A percentile compares a stretch with the other conserved stretches of the same genome.
Evolutionary conservation across 257 asterid species (phyloP).

Genomic region (Solanum commersonii): DNA sequence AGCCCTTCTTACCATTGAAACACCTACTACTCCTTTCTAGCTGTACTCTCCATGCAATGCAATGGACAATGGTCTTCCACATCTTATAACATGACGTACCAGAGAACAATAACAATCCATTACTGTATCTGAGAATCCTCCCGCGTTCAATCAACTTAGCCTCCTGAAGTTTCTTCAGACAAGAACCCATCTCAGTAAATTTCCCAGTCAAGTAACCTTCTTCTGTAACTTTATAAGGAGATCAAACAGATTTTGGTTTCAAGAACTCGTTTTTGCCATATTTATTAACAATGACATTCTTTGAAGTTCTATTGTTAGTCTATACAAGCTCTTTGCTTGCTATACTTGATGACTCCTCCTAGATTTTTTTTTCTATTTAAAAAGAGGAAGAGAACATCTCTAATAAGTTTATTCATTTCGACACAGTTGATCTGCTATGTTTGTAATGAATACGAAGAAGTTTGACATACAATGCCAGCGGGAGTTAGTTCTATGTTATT

Average conservation of each 20-base stretch:
- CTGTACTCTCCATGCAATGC: neutral
- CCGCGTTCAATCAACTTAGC: neutral
- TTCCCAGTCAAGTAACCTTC: neutral
- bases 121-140: neutral
- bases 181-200: neutral
- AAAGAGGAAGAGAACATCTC: neutral
- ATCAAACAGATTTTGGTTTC: neutral
- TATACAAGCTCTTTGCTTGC: conserved; percentile 2
- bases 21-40: neutral
- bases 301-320: neutral
- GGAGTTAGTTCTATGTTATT: neutral
- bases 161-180: neutral
- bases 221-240: neutral
- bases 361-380: neutral
- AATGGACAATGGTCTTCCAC: neutral
- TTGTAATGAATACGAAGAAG: neutral
- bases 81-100: neutral
- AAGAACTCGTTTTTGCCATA: neutral
- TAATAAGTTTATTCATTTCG: neutral
- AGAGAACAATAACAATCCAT: neutral
- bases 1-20: neutral
- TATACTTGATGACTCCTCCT: neutral
- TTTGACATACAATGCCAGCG: neutral
- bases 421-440: neutral
- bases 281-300: neutral